A percentile compares a stretch with the other conserved stretches of the same genome.
phyloP scores from a whole-genome alignment of 2,329 filamentous ascomycete genomes.

The Tolypocladium album region DNA sequence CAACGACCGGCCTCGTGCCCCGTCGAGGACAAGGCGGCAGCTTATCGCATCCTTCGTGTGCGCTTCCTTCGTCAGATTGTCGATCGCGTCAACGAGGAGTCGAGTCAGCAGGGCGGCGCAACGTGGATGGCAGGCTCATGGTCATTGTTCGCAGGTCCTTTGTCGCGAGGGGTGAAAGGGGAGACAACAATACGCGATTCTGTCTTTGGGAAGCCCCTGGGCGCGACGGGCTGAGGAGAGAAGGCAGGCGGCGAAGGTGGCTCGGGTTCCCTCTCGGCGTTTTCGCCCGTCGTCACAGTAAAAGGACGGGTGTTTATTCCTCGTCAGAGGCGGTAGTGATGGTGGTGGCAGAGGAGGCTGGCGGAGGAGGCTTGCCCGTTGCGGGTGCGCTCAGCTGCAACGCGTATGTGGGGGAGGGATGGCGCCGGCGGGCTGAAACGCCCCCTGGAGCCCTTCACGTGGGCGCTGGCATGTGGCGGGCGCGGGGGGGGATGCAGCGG shows the following conservation, averaged over 20 bases:
- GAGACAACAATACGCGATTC: background rate
- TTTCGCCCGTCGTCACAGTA: background rate
- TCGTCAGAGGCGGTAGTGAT: background rate
- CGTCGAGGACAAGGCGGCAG: background rate
- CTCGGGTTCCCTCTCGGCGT: background rate
- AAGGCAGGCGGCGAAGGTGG: background rate
- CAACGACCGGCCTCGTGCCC: background rate
- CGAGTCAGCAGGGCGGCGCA: background rate
- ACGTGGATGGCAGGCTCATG: background rate
- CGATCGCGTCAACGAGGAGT: background rate
- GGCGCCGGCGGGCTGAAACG: background rate
- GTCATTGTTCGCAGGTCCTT: background rate
- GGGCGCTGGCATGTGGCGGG: background rate
- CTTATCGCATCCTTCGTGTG: conserved; percentile 1
- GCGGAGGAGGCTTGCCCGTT: background rate
- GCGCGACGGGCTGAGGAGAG: background rate
- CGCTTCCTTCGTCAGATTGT: background rate
- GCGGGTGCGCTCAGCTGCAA: background rate
- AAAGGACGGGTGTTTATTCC: background rate
- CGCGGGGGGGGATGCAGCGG: background rate
- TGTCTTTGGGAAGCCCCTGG: background rate
- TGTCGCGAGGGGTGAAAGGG: background rate
- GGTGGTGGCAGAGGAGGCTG: background rate
- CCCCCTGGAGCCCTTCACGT: background rate
- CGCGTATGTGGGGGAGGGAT: background rate